Evolutionary conservation across 1,284 basidiomycete genomes (phyloP).

Genomic region (Moesziomyces sp.): DNA sequence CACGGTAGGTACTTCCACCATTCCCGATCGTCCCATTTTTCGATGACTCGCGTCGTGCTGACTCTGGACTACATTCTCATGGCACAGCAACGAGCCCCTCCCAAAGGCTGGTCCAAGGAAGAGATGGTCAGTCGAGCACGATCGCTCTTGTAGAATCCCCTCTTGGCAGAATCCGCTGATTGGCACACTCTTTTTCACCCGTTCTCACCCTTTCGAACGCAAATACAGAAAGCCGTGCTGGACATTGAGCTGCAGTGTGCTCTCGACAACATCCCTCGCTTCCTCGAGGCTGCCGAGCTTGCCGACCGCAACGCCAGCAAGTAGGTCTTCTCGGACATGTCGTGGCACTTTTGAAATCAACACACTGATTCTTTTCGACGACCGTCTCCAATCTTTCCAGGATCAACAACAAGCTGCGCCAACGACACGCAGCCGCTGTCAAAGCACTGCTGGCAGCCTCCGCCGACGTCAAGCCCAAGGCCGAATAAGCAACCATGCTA

Average conservation of each 20-base stretch:
- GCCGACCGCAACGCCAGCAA: conserved; percentile 5
- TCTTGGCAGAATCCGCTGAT: too few species aligned
- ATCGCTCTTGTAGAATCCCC: too few species aligned
- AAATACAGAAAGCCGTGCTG: conserved; percentile 4
- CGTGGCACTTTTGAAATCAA: too few species aligned
- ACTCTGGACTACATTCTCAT: not conserved
- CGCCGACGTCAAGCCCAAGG: not conserved
- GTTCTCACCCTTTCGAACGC: too few species aligned
- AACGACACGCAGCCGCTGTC: conserved; percentile 1
- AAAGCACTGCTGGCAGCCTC: conserved; percentile 1
- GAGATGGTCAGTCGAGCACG: conserved; percentile 22
- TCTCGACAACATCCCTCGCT: conserved; percentile 6
- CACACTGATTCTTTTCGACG: not conserved
- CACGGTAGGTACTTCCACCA: not conserved
- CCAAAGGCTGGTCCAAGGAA: conserved; percentile 7
- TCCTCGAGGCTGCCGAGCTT: conserved; percentile 1
- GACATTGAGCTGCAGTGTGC: conserved; percentile 6
- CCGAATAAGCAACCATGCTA: not conserved
- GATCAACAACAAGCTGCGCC: conserved; percentile 10
- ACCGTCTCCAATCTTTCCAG: not conserved
- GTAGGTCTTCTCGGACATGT: not conserved
- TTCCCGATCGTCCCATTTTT: too few species aligned
- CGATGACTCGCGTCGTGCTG: not conserved
- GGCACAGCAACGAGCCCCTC: conserved; percentile 8
- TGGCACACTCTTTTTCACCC: too few species aligned